Percentiles rank a stretch among this genome's conserved stretches.
Conservation (phyloP, 345 rosid genomes). For the Rhizophora mangle region DNA sequence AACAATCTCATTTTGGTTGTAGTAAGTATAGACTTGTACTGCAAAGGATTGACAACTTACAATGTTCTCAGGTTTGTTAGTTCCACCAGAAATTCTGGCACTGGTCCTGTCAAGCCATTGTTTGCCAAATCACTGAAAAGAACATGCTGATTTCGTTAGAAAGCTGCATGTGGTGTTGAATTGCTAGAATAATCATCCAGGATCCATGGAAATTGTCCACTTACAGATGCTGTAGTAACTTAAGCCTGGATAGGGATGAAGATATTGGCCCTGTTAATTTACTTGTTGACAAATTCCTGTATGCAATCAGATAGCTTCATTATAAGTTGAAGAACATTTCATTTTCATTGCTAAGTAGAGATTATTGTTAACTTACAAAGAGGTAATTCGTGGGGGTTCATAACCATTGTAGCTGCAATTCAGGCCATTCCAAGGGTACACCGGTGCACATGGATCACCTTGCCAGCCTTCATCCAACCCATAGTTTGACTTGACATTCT, state of each 20-base stretch:
- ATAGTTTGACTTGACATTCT: constrained; percentile 25
- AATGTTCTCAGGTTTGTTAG: constrained; percentile 34
- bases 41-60: constrained; percentile 26
- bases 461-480: constrained; percentile 22
- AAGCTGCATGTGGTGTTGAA: too few relatives aligned
- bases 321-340: constrained; percentile 12
- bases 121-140: constrained; percentile 31
- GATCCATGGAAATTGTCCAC: background rate
- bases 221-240: constrained; percentile 29
- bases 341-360: background rate
- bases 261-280: constrained; percentile 27
- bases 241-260: constrained; percentile 18
- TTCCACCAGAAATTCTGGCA: constrained; percentile 32
- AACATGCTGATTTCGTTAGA: background rate
- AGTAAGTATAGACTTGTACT: background rate
- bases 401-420: constrained; percentile 28
- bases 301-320: background rate
- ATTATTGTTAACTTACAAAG: constrained; percentile 18
- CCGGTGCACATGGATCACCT: constrained; percentile 32
- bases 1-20: background rate
- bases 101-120: constrained; percentile 20
- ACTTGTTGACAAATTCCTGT: constrained; percentile 24
- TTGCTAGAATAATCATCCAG: too few relatives aligned
- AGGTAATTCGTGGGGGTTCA: constrained; percentile 26
- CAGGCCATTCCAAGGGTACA: constrained; percentile 28